These are phyloP conservation scores for Ceratocystis variospora DNA, from an alignment of 2,329 filamentous ascomycete genomes.

Conservation along the genomic window DNA sequence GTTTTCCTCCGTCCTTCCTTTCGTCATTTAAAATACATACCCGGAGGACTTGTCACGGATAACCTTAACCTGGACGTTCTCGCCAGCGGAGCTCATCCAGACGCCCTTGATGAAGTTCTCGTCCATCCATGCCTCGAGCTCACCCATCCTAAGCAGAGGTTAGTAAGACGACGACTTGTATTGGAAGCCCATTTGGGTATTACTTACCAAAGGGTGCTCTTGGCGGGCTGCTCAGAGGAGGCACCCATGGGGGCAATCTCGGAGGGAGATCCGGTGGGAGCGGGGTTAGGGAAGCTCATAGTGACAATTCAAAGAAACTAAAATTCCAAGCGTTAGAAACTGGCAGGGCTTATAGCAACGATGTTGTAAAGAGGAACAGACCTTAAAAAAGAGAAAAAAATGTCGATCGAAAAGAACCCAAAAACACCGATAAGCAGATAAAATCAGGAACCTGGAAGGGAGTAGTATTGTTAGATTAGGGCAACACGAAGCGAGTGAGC, in stretches of 20 bases:
- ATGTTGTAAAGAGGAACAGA: background rate
- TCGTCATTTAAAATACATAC: constrained; percentile 34
- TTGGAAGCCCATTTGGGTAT: background rate
- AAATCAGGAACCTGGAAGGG: constrained; percentile 7
- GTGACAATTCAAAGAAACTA: constrained; percentile 16
- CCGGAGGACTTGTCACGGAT: constrained; percentile 98
- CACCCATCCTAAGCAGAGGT: constrained; percentile 69
- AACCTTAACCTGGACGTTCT: constrained; percentile 97
- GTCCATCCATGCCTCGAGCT: constrained; percentile 97
- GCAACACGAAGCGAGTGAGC: background rate
- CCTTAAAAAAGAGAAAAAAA: constrained; percentile 10
- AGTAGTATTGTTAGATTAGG: background rate
- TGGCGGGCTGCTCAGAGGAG: constrained; percentile 34
- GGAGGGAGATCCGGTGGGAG: constrained; percentile 21
- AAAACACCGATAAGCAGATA: constrained; percentile 14
- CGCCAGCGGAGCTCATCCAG: constrained; percentile 75
- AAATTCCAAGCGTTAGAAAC: background rate
- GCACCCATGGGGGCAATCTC: constrained; percentile 25
- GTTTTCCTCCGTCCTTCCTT: too few species aligned
- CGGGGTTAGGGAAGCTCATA: constrained; percentile 21
- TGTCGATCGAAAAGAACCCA: constrained; percentile 13
- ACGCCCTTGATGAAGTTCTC: constrained; percentile 96
- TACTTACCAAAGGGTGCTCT: constrained; percentile 45
- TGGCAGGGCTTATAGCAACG: background rate
- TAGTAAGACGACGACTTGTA: background rate